Percentiles rank a stretch among this genome's conserved stretches.
Conservation (phyloP, 306 rosid species). For the Quercus variabilis region DNA sequence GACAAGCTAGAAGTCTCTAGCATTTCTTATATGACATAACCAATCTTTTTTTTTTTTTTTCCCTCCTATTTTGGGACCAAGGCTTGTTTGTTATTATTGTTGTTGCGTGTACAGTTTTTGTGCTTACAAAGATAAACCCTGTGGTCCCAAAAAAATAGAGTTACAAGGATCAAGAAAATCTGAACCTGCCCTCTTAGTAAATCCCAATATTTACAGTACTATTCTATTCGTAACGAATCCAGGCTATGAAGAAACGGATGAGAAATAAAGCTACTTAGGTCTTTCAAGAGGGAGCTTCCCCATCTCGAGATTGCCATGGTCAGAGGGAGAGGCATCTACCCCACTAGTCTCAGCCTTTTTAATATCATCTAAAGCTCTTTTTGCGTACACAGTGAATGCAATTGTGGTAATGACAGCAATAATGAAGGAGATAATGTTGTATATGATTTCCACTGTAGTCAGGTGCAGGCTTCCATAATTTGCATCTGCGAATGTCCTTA, state of each 20-base stretch:
- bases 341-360: slow-evolving; percentile 45
- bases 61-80: too few relatives aligned
- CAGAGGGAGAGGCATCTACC: slow-evolving; percentile 40
- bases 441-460: slow-evolving; percentile 81
- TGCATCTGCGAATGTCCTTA: slow-evolving; percentile 78
- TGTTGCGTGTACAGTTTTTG: background rate
- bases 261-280: slow-evolving; percentile 29
- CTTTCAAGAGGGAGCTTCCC: slow-evolving; percentile 59
- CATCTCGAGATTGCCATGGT: slow-evolving; percentile 44
- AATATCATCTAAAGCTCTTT: slow-evolving; percentile 65
- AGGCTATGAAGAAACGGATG: slow-evolving; percentile 17
- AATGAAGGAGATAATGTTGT: slow-evolving; percentile 74
- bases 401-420: slow-evolving; percentile 70
- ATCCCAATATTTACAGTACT: slow-evolving; percentile 24
- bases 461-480: slow-evolving; percentile 73
- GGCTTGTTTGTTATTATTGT: too few relatives aligned
- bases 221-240: background rate
- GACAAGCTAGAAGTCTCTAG: background rate
- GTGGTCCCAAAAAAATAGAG: slow-evolving; percentile 1
- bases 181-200: slow-evolving; percentile 11
- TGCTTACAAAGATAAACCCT: slow-evolving; percentile 20
- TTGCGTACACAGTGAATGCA: slow-evolving; percentile 86
- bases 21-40: slow-evolving; percentile 1
- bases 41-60: background rate
- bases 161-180: background rate